Evolutionary conservation across 768 basidiomycete species (phyloP).

Genomic region (Russula sp.): DNA sequence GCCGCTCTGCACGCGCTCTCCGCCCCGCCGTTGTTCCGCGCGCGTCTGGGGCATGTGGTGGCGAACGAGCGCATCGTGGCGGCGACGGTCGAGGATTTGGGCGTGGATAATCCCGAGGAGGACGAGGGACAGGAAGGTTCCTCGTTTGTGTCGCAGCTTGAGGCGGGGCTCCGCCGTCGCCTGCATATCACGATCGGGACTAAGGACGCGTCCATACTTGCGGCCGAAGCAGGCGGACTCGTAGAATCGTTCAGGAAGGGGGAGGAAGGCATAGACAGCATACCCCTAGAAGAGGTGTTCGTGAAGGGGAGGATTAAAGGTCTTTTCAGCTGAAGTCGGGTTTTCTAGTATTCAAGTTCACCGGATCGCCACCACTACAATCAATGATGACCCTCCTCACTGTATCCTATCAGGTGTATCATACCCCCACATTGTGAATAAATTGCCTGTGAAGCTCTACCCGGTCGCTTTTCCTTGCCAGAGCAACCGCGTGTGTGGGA

Average conservation of each 20-base stretch:
- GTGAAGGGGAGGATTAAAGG: conserved; percentile 32
- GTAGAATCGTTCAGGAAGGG: conserved; percentile 50
- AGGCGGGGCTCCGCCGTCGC: conserved; percentile 40
- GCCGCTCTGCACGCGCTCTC: conserved; percentile 34
- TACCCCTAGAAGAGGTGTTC: conserved; percentile 29
- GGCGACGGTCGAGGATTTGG: conserved; percentile 58
- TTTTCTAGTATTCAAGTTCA: neutral
- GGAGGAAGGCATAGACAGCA: conserved; percentile 27
- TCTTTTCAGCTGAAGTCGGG: conserved; percentile 8
- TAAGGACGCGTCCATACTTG: conserved; percentile 38
- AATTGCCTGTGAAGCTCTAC: no score
- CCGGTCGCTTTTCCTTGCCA: no score
- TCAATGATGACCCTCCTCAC: neutral
- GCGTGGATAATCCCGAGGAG: conserved; percentile 31
- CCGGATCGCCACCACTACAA: neutral
- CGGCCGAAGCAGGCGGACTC: conserved; percentile 67
- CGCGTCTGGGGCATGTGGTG: conserved; percentile 55
- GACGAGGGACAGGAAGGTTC: conserved; percentile 35
- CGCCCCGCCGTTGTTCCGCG: conserved; percentile 50
- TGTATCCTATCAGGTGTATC: neutral
- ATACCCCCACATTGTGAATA: neutral
- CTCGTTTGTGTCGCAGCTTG: conserved; percentile 44
- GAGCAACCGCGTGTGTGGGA: no score
- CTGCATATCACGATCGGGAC: conserved; percentile 92
- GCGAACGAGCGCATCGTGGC: conserved; percentile 83